Evolutionary conservation across 441 rosid species (phyloP), one percentile per base, ranked within the genome.

Genomic region (Erysimum cheiri): DNA sequence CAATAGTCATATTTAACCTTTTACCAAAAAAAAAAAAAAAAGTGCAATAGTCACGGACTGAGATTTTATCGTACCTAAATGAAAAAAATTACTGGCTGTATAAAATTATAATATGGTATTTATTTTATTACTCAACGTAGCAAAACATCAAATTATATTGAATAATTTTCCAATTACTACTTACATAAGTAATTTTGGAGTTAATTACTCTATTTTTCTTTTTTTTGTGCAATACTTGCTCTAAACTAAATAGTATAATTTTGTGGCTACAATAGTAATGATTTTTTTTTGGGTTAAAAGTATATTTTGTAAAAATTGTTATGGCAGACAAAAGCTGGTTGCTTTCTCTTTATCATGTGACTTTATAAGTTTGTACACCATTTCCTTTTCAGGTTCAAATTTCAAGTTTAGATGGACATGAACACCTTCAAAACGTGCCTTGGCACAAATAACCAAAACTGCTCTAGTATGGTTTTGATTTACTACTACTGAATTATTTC

Each of bases 291-390:
- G n/a, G 58, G 14, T 46, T 31, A 35, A 24, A 43, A 22, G 17
- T 32, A 32, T 14, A 4, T 26, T 50, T 26, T 52, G 29, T n/a
- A 6, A 4, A 14, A 44, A 44, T 44, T 31, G 19, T 13, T 13
- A 53, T 55, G 76, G 64, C 70, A 72, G 70, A 64, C 75, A 64
- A 46, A 63, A 55, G 64, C 39, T 54, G 24, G 57, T 52, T 54
- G n/a, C 54, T 35, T 63, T 44, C 26, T 71, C 69, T 63, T 53
- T 62, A 33, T 53, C 31, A 14, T 49, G 60, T n/a, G 74, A 50
- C 67, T 49, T 40, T 50, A 13, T 39, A 54, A 41, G 32, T 62
- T 33, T 33, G 39, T 62, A 32, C 24, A 63, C 64, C 50, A 33
- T 36, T 55, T 46, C 50, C 8, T n/a, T 48, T 3, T 14, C 47